Evolutionary conservation across 768 basidiomycete species (phyloP).

Genomic region (Omphalotus guepiniiformis): DNA sequence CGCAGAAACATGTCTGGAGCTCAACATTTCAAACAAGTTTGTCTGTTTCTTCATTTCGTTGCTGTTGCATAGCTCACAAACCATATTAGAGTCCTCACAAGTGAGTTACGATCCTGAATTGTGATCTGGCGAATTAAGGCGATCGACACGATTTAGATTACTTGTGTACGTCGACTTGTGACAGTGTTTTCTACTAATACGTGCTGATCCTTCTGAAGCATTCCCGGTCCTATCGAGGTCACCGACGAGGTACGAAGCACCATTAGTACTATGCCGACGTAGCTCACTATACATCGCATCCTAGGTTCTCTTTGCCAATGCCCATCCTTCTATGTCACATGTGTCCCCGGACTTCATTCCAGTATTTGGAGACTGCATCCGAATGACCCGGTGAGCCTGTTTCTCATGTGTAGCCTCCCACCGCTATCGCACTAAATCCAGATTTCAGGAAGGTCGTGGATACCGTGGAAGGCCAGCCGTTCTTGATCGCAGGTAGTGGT

Average conservation of each 20-base stretch:
- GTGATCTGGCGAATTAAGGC: not conserved
- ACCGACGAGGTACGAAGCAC: constrained; percentile 46
- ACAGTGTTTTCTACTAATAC: too few relatives aligned
- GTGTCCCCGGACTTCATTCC: constrained; percentile 85
- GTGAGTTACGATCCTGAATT: constrained; percentile 11
- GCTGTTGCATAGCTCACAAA: not conserved
- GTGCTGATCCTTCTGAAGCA: constrained; percentile 24
- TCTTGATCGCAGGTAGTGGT: constrained; percentile 91
- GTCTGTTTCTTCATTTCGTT: not conserved
- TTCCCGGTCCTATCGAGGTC: constrained; percentile 56
- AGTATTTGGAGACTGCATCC: constrained; percentile 84
- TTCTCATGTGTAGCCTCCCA: not conserved
- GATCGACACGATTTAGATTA: too few relatives aligned
- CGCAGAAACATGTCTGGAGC: constrained; percentile 8
- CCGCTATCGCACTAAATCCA: not conserved
- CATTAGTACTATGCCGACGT: not conserved
- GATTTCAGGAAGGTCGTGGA: constrained; percentile 63
- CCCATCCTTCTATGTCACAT: constrained; percentile 87
- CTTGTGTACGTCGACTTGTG: too few relatives aligned
- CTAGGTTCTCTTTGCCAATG: constrained; percentile 89
- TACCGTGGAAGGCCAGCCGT: constrained; percentile 78
- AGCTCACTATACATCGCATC: not conserved
- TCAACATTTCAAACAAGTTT: constrained; percentile 14
- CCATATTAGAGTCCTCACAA: constrained; percentile 23
- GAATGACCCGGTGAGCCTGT: constrained; percentile 63